These are phyloP conservation scores for Calonectria henricotiae DNA, from an alignment of 2,329 filamentous ascomycete species.

Conservation along the genomic window DNA sequence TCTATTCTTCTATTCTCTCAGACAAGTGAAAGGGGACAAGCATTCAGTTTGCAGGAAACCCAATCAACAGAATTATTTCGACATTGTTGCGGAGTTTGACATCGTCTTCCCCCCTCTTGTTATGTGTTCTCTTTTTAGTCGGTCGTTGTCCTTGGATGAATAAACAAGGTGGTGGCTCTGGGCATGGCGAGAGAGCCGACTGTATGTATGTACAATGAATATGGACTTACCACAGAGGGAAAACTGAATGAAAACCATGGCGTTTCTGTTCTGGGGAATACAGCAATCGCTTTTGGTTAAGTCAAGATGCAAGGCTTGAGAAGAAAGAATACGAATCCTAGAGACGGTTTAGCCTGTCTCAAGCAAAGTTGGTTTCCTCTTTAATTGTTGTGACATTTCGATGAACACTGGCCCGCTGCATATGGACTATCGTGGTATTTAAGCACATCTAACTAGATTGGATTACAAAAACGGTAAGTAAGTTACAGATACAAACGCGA, in stretches of 20 bases:
- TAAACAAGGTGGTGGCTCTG: constrained; percentile 3
- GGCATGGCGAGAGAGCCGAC: not conserved
- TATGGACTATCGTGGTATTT: not conserved
- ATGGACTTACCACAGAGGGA: not conserved
- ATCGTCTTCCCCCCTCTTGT: not conserved
- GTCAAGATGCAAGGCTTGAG: constrained; percentile 10
- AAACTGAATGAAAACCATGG: constrained; percentile 3
- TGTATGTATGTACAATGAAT: constrained; percentile 19
- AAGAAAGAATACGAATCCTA: constrained; percentile 17
- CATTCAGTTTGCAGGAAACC: constrained; percentile 5
- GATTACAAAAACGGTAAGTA: constrained; percentile 46
- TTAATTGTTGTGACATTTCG: too few species aligned
- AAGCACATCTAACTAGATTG: constrained; percentile 26
- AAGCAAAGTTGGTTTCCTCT: too few species aligned
- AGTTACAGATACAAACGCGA: constrained; percentile 37
- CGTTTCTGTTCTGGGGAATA: constrained; percentile 16
- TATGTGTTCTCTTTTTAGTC: not conserved
- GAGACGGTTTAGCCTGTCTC: not conserved
- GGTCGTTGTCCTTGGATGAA: constrained; percentile 19
- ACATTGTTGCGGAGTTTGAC: constrained; percentile 39
- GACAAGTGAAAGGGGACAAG: not conserved
- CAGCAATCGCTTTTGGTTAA: not conserved
- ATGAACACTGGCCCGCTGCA: not conserved
- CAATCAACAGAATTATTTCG: constrained; percentile 28
- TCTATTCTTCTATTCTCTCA: not conserved